Base-by-base conservation (phyloP, 495 filamentous ascomycete species). In the Aspergillus cavernicola region DNA sequence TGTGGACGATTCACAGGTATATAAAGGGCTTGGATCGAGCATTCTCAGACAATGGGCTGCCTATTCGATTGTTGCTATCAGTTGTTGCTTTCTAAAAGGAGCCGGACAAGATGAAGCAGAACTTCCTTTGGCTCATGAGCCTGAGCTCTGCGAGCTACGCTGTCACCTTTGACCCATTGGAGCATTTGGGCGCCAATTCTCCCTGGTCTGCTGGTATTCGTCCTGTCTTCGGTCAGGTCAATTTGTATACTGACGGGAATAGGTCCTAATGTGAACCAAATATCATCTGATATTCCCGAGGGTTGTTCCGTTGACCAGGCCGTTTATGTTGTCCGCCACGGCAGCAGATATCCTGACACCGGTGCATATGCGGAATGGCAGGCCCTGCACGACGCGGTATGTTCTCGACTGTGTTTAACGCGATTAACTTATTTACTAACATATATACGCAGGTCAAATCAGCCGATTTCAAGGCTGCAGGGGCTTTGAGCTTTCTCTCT, bases 261-360 rank as follows among this genome's bases (percentile, higher is more conserved):
- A 75, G 73, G 76, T 4, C 79, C 80, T n/a, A 75, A 82, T 61
- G 68, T 82, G 45, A 75, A 79, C 55, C 66, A 65, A 6, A 76
- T 82, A 37, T 69, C 70, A 2, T 64, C 72, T 26, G 66, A 71
- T 12, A 65, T 77, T 23, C 79, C 81, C 16, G 61, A 72, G 12
- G 68, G 68, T 29, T 84, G 81, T 52, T 66, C 67, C 6, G 75
- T 83, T n/a, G 73, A 81, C 38, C 74, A 77, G 52, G 79, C 73
- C 19, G 73, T 74, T 22, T 83, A 80, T 55, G 58, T 78, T 28
- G 70, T 74, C 23, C 74, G 80, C 45, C 81, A 83, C 57, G 81
- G 80, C 16, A 80, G 76, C 55, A 66, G 81, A 46, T 83, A 74
- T 45, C 80, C 80, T 12, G 80, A 83, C 49, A 60, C 68, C 15